Percentiles rank a stretch among this genome's conserved stretches.
Evolutionary conservation across 2,329 filamentous ascomycete species (phyloP).

Genomic region (Diaporthe batatas): DNA sequence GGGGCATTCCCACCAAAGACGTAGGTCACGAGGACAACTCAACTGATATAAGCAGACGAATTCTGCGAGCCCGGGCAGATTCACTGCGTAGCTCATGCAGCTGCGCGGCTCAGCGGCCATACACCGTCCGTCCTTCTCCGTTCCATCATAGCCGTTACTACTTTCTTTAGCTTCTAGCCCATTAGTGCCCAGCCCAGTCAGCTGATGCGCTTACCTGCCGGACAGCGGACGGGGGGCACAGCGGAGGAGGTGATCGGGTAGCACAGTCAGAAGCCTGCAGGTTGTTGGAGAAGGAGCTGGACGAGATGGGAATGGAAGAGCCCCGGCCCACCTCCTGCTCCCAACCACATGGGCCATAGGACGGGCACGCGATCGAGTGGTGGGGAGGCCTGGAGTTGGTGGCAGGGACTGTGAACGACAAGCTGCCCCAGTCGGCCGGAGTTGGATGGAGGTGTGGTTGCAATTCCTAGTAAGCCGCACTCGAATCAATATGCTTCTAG

Average conservation of each 20-base stretch:
- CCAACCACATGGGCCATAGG: background rate
- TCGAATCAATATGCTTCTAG: background rate
- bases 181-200: background rate
- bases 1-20: no score
- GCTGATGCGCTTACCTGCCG: slow-evolving; percentile 15
- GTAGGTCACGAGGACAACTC: slow-evolving; percentile 5
- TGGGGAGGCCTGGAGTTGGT: background rate
- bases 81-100: background rate
- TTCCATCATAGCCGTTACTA: background rate
- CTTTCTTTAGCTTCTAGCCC: background rate
- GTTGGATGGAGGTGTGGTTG: slow-evolving; percentile 11
- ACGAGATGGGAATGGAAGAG: background rate
- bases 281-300: slow-evolving; percentile 17
- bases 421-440: background rate
- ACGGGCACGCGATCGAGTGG: slow-evolving; percentile 3
- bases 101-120: slow-evolving; percentile 11
- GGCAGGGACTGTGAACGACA: background rate
- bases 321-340: background rate
- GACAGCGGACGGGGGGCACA: background rate
- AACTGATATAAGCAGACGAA: slow-evolving; percentile 19
- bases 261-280: background rate
- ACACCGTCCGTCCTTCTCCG: background rate
- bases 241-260: background rate
- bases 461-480: background rate
- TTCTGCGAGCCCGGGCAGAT: background rate